Evolutionary conservation across 2,329 filamentous ascomycete genomes (phyloP), one percentile per base, ranked within the genome.

Genomic region (Fusarium albidum): DNA sequence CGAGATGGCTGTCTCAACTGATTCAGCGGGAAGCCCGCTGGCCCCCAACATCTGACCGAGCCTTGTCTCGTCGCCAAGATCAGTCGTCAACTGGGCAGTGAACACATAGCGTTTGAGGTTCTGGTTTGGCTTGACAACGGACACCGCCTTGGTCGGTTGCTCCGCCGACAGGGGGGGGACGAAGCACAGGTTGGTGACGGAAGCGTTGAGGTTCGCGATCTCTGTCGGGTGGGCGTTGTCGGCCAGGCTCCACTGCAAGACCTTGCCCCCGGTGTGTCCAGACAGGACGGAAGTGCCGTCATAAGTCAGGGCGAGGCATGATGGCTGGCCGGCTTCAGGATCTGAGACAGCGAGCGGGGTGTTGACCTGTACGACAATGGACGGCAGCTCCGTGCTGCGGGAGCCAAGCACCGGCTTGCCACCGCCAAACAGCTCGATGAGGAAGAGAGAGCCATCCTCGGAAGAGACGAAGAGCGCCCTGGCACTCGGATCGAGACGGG

Each of bases 151-250:
- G 14, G 80, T 81, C 59, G 69, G 65, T 59, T 66, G 66, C 9
- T 64, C 51, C 15, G 64, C 57, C 74, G 70, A 65, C 79, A 79
- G 54, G 76, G 90, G 86, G 9, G 86, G 82, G 25, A 91, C 77
- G 73, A 95, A 90, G n/a, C 80, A 70, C 18, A 98, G 68, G 64
- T 96, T 96, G 10, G 91, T 95, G 28, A 96, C 86, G 14, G 92
- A 86, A 4, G 91, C 89, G 47, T 92, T 92, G 51, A 96, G 81
- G 52, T 89, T 89, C 3, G 84, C 80, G 39, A 94, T 68, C 45
- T 88, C 85, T 4, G 86, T 83, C 2, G 84, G 82, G 57, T 90
- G 88, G 53, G 84, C 85, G 54, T 85, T 84, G 61, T 87, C 86
- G 31, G 86, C 85, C 21, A 94, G 81, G 69, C 91, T 91, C 94